Evolutionary conservation across 805 yeast species (phyloP), one percentile per base, ranked within the genome.

Genomic region (Lipomyces oligophaga): DNA sequence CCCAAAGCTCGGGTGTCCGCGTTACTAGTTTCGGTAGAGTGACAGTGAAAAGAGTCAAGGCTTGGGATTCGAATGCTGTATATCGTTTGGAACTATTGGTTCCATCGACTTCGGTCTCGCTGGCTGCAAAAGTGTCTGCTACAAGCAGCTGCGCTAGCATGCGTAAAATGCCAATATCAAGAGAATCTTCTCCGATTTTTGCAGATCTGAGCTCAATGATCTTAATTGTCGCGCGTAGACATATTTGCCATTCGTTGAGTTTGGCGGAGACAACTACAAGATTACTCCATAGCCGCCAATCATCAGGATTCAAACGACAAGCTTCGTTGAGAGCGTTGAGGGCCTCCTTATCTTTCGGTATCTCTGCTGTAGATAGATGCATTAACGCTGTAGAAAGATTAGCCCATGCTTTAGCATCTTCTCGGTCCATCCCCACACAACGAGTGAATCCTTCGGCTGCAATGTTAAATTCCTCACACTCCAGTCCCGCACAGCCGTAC

Each of bases 401-500:
- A 8, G 95, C 81, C 98, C 98, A 93, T 2, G 95, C 79, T 61
- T 79, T 79, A 1, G 89, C 72, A 59, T 80, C 87, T 0, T 81
- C 74, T 20, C 85, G 95, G 63, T 88, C 96, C 31, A 89, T 63
- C 0, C 95, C 72, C 26, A 88, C 89, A 68, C 96, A 87, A 59
- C 97, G 73, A 0, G 95, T 82, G 63, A 93, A 89, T 0, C 96
- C 96, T 61, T 85, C 94, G 0, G 95, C 81, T 0, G 97, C 95
- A 35, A 84, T 66, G 20, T 80, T 83, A 68, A 75, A 85, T 57
- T 82, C 79, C 5, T 68, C 73, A 11, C 78, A 65, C 61, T 87
- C 96, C 40, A 93, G 69, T 0, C 94, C 96, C 45, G 89, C 71
- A 62, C 96, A 86, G 4, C 97, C 97, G 61, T 89, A 88, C 59